Evolutionary conservation across 805 yeast genomes (phyloP), one percentile per base, ranked within the genome.

Genomic region (Pachysolen tannophilus): DNA sequence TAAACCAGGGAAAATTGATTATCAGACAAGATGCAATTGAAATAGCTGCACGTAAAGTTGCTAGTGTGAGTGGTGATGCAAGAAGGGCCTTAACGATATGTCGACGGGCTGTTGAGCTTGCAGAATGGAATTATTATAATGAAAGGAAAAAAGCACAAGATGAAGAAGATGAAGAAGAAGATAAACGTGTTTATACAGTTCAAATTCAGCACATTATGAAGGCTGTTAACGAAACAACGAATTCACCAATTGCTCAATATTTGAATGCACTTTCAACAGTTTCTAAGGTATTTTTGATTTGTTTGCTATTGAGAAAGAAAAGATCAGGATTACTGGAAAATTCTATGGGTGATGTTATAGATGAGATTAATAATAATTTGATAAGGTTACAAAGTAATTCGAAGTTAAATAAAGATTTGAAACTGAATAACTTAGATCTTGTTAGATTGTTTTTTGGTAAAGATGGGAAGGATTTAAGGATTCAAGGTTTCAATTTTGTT

Each of bases 11-110:
- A 51, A 70, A 69, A 33, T 64, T 75, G 34, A 52, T 61, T 4
- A 64, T 75, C 11, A 64, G 67, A 13, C 63, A 67, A 15, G 94
- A 83, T 50, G 96, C 98, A 0, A 74, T 88, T 43, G 90, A 82
- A 39, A 87, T 82, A 63, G 96, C 96, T 0, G 76, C 96, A 2
- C 71, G 97, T 57, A 88, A 87, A 55, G 94, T 92, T 29, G 95
- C 97, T 5, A 77, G 92, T 58, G 97, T 92, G 3, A 83, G 94
- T 53, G 98, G 99, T 39, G 99, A 92, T 63, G 98, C 97, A 1
- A 68, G 99, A 49, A 65, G 97, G 40, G 97, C 95, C 0, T 63
- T 92, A 37, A 82, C 82, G 38, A 82, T 92, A 17, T 82, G 96
- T 50, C 69, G 88, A 26, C 63, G 97, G 38, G 96, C 97, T 0